Conservation (phyloP, 148 eudicot genomes). For the Silene conica region DNA sequence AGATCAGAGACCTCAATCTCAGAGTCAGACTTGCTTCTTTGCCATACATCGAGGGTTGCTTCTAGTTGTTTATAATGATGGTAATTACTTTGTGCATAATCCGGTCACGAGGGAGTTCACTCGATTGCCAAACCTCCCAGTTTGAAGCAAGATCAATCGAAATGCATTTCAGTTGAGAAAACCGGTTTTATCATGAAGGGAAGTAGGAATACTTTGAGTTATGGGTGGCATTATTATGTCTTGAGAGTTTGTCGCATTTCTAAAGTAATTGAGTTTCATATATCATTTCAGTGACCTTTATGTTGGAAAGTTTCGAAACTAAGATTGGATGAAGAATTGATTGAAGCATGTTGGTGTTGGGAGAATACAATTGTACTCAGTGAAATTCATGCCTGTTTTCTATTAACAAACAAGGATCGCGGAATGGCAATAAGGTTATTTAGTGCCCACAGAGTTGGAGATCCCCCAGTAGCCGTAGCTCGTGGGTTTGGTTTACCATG, state of each 20-base stretch:
- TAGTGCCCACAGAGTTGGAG: background rate
- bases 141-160: background rate
- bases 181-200: background rate
- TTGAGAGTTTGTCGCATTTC: conserved; percentile 3
- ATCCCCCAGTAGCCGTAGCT: background rate
- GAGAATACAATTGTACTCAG: background rate
- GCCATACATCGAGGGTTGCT: background rate
- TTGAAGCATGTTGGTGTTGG: conserved; percentile 7
- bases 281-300: background rate
- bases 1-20: background rate
- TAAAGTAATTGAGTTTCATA: background rate
- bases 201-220: background rate
- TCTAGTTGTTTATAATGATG: background rate
- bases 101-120: background rate
- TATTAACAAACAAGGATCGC: conserved; percentile 11
- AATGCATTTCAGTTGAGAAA: background rate
- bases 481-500: conserved; percentile 5
- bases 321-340: conserved; percentile 6
- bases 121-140: background rate
- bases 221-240: background rate
- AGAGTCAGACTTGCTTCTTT: background rate
- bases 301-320: background rate
- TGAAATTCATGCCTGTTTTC: background rate
- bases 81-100: background rate
- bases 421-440: background rate